Conservation (phyloP, 2,329 filamentous ascomycete species). For the Neonectria magnoliae region DNA sequence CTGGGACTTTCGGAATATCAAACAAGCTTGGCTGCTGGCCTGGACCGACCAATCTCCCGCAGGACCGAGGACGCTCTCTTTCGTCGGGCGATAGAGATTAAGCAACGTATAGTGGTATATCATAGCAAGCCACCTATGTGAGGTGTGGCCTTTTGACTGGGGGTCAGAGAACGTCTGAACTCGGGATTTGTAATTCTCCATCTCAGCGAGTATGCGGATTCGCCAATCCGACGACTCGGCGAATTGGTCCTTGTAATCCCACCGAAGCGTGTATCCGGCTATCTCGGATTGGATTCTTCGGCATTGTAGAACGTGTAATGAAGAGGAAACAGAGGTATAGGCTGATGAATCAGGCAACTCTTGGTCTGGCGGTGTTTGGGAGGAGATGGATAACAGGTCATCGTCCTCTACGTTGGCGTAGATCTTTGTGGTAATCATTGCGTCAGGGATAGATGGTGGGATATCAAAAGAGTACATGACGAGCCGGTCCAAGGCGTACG, state of each 20-base stretch:
- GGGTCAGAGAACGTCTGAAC: slow-evolving; percentile 37
- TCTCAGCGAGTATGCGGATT: slow-evolving; percentile 36
- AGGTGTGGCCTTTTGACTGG: slow-evolving; percentile 33
- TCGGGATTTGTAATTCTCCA: slow-evolving; percentile 38
- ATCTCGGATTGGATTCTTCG: slow-evolving; percentile 45
- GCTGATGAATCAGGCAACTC: slow-evolving; percentile 21
- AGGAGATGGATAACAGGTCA: slow-evolving; percentile 28
- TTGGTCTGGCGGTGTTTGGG: slow-evolving; percentile 14
- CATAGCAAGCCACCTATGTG: slow-evolving; percentile 43
- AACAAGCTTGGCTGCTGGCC: slow-evolving; percentile 41
- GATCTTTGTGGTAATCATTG: slow-evolving; percentile 41
- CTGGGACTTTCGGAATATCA: slow-evolving; percentile 45
- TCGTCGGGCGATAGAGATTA: slow-evolving; percentile 42
- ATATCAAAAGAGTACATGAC: slow-evolving; percentile 42
- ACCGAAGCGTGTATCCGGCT: slow-evolving; percentile 35
- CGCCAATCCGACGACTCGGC: slow-evolving; percentile 37
- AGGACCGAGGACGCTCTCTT: slow-evolving; percentile 30
- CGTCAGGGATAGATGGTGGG: slow-evolving; percentile 40
- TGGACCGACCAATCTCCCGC: slow-evolving; percentile 43
- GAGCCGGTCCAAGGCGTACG: slow-evolving; percentile 43
- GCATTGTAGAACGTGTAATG: slow-evolving; percentile 41
- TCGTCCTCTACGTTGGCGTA: slow-evolving; percentile 43
- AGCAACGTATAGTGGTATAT: slow-evolving; percentile 45
- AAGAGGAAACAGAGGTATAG: slow-evolving; percentile 40
- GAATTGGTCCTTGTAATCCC: slow-evolving; percentile 36